Conservation (phyloP, 164 flowering plant genomes). For the Vitis rupestris region DNA sequence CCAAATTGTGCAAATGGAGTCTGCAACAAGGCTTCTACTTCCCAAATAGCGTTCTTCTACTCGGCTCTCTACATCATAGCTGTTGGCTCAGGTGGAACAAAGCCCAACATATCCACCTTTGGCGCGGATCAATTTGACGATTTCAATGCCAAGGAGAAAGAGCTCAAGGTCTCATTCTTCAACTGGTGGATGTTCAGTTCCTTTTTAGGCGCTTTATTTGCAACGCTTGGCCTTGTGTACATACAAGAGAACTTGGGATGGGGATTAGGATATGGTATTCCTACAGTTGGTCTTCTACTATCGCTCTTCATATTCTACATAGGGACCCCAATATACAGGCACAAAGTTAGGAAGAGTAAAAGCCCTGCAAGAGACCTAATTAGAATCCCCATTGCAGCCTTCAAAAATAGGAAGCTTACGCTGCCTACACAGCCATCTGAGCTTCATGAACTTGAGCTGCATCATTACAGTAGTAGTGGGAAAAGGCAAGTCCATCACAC, state of each 20-base stretch:
- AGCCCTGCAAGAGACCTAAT: slow-evolving; percentile 60
- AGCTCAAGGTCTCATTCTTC: slow-evolving; percentile 76
- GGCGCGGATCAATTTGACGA: slow-evolving; percentile 95
- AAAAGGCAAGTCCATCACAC: slow-evolving; percentile 61
- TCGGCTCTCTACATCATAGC: slow-evolving; percentile 75
- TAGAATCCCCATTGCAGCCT: slow-evolving; percentile 51
- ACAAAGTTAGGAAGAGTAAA: slow-evolving; percentile 53
- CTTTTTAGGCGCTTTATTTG: slow-evolving; percentile 64
- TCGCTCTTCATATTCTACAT: slow-evolving; percentile 68
- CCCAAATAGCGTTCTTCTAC: slow-evolving; percentile 75
- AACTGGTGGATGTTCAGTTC: slow-evolving; percentile 96
- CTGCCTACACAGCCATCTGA: slow-evolving; percentile 44
- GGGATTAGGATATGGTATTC: slow-evolving; percentile 90
- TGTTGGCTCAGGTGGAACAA: slow-evolving; percentile 85
- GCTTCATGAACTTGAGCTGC: slow-evolving; percentile 60
- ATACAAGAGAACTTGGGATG: slow-evolving; percentile 86
- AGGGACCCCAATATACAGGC: slow-evolving; percentile 77
- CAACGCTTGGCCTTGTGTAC: slow-evolving; percentile 76
- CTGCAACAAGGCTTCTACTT: slow-evolving; percentile 65
- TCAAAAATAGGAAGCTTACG: slow-evolving; percentile 41
- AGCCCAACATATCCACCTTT: slow-evolving; percentile 86
- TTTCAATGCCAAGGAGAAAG: slow-evolving; percentile 61
- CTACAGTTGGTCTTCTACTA: slow-evolving; percentile 62
- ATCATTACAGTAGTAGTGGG: slow-evolving; percentile 43
- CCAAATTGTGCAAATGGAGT: slow-evolving; percentile 72